A percentile compares a stretch with the other conserved stretches of the same genome.
phyloP scores from a whole-genome alignment of 306 rosid genomes.

The Lupinus albus region DNA sequence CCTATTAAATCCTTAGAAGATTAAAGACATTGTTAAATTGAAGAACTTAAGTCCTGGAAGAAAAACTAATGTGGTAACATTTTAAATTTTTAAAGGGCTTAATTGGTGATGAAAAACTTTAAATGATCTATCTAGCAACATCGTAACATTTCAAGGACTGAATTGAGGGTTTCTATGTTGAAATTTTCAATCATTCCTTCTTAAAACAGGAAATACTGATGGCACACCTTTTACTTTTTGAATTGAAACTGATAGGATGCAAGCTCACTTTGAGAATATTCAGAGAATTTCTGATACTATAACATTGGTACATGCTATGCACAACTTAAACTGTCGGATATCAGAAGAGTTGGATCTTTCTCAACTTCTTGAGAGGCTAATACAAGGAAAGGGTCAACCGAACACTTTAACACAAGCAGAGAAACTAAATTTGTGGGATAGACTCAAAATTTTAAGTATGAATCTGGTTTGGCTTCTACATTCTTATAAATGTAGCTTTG shows the following conservation, averaged over 20 bases:
- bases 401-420: constrained; percentile 62
- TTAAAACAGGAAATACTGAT: constrained; percentile 6
- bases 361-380: constrained; percentile 73
- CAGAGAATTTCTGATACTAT: constrained; percentile 89
- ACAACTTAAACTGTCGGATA: constrained; percentile 63
- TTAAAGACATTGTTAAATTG: too few relatives aligned
- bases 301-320: constrained; percentile 79
- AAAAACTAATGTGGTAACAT: too few relatives aligned
- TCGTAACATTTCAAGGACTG: too few relatives aligned
- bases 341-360: constrained; percentile 84
- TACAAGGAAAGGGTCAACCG: constrained; percentile 83
- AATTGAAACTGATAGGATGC: constrained; percentile 60
- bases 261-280: constrained; percentile 85
- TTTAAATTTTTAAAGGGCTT: too few relatives aligned
- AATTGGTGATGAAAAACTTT: too few relatives aligned
- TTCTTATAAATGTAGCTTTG: constrained; percentile 30
- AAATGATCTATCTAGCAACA: too few relatives aligned
- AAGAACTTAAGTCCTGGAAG: too few relatives aligned
- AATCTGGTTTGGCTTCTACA: constrained; percentile 25
- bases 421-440: constrained; percentile 84
- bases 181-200: neutral
- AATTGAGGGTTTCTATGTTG: constrained; percentile 2
- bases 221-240: constrained; percentile 21
- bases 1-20: too few relatives aligned
- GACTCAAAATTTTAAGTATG: constrained; percentile 84